Base-by-base conservation (phyloP, 768 basidiomycete species). In the Hygrophorus pudorinus region DNA sequence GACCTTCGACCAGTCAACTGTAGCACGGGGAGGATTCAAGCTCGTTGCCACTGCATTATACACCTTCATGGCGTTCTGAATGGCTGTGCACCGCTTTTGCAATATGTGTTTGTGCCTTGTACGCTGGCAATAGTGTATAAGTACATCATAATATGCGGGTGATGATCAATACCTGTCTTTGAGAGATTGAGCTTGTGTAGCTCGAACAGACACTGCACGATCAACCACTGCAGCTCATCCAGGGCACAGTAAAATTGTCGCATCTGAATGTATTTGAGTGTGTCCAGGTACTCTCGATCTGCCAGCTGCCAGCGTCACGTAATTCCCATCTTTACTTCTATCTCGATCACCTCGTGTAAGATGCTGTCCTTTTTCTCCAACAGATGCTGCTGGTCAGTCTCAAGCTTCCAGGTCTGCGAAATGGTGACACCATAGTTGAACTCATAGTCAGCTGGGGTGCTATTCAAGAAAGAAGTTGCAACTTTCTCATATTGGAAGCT, bases 161-260 rank as follows among this genome's bases (percentile, higher is more conserved):
- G 52, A 24, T 24, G 7, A 24, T 24, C 24, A 24, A 18, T 46
- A 65, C 66, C 66, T 14, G 59, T 67, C 3, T 53, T 45, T 13
- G 60, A 52, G 10, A 67, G 49, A 49, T 67, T 67, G 17, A 65
- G 44, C 47, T 63, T 63, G 24, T 24, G 24, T 7, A 24, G 7
- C 24, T 24, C 24, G 24, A 24, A 24, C 4, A 24, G 24, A 24
- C 24, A 7, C 24, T 24, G 24, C 3, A 24, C 7, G 24, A 24
- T 7, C 7, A 24, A 7, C 24, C 24, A 7, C 24, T 7, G 24
- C 7, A 24, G 24, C 7, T 24, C 24, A 7, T 24, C 24, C 24
- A 24, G 7, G 24, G 24, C 24, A 24, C 24, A 44, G 29, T 51
- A 49, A 38, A 50, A 53, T 45, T 44, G 5, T 9, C 38, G 37